Percentiles rank a stretch among this genome's conserved stretches.
These are phyloP conservation scores for Amesomyces nigricolor DNA, from an alignment of 2,329 filamentous ascomycete genomes.

Conservation along the genomic window DNA sequence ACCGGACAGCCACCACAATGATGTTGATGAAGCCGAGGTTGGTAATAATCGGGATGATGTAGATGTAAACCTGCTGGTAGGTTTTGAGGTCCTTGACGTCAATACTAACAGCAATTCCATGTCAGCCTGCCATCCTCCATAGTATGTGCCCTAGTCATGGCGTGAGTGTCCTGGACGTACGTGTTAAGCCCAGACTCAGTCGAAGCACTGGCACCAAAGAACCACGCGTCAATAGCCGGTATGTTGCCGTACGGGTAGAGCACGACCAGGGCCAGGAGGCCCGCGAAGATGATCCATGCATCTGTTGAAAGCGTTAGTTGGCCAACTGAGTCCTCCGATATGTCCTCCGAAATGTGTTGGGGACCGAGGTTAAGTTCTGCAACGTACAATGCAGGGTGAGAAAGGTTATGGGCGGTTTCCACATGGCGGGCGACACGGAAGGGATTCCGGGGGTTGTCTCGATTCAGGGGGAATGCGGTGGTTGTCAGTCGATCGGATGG, in stretches of 20 bases:
- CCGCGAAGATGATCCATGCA: background rate
- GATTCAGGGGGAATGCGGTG: too few species aligned
- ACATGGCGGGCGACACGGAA: background rate
- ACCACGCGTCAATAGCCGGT: conserved; percentile 7
- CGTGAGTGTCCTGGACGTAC: conserved; percentile 28
- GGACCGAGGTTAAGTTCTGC: too few species aligned
- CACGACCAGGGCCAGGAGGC: background rate
- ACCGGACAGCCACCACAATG: conserved; percentile 41
- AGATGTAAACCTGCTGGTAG: conserved; percentile 49
- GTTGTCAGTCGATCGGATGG: too few species aligned
- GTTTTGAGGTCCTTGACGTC: conserved; percentile 44
- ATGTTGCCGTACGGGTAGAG: conserved; percentile 11
- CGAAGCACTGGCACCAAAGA: conserved; percentile 39
- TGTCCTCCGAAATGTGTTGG: too few species aligned
- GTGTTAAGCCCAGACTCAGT: conserved; percentile 48
- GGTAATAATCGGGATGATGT: conserved; percentile 43
- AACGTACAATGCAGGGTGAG: conserved; percentile 2
- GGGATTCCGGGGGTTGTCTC: too few species aligned
- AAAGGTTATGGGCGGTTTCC: conserved; percentile 1
- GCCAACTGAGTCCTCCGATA: background rate
- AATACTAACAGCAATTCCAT: conserved; percentile 31
- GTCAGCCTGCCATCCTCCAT: conserved; percentile 1
- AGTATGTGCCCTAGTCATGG: background rate
- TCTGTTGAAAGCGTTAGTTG: background rate
- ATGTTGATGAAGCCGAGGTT: conserved; percentile 47